Evolutionary conservation across 139 green algal genomes (phyloP), one percentile per base, ranked within the genome.

Genomic region (Chlorella sp.): DNA sequence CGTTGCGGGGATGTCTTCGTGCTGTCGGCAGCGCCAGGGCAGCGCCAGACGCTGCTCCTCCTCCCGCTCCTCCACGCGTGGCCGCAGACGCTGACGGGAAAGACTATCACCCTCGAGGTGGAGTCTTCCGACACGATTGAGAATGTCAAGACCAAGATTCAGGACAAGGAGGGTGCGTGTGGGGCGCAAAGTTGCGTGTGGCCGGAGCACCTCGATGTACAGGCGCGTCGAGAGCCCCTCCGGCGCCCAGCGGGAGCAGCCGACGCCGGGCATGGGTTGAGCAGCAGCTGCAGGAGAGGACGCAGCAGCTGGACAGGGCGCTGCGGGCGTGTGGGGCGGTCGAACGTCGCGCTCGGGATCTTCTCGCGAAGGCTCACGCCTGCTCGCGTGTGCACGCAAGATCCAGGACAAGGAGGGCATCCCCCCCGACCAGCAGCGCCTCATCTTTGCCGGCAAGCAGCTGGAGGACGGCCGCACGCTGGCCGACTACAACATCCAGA

Each of bases 401-500:
- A 55, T 17, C 42, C 10, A 55, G 42, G 10, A 55, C 42, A 17
- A 10, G 42, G 10, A 55, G 42, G 91, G 91, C 66, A 96, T 98
- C 72, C 93, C 93, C 10, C 93, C 93, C 35, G 93, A 98, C 87
- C 93, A 97, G 90, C 93, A 98, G 89, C 89, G 93, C 59, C 85
- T 98, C 60, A 98, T 98, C 77, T 98, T 98, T 73, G 93, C 93
- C 27, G 93, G 93, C 82, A 98, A 98, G 88, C 93, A 98, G 89
- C 90, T 98, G 74, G 93, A 98, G 86, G 93, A 98, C 70, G 93
- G 93, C 33, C 89, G 93, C 79, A 98, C 93, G 23, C 87, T 97
- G 69, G 91, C 93, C 2, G 93, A 98, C 83, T 98, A 97, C 93
- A 97, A 71, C 66, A 71, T 71, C 35, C 66, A 71, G 66, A 71